Percentiles rank a stretch among this genome's conserved stretches.
phyloP scores from a whole-genome alignment of 306 rosid genomes.

The Vicia sativa region DNA sequence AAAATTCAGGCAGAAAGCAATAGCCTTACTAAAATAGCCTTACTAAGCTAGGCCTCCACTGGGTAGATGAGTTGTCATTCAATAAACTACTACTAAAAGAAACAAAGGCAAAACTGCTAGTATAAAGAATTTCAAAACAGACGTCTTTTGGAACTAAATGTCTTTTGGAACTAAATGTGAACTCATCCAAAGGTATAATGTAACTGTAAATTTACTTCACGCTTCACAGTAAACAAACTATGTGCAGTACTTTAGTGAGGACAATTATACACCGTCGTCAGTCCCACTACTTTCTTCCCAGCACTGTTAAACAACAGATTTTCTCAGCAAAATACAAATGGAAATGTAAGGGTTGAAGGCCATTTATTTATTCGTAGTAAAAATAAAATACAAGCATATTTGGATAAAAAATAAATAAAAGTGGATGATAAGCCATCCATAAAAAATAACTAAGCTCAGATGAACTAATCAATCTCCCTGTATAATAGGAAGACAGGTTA shows the following conservation, averaged over 20 bases:
- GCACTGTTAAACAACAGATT: not conserved
- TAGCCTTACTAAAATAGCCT: not conserved
- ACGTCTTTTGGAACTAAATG: not conserved
- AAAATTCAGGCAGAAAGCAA: not conserved
- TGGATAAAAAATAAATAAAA: not conserved
- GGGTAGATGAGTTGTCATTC: not conserved
- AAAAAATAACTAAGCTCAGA: conserved; percentile 13
- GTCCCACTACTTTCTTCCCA: not conserved
- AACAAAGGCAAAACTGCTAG: not conserved
- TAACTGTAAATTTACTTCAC: not conserved
- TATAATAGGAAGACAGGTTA: not conserved
- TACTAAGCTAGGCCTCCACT: not conserved
- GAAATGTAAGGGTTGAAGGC: not conserved
- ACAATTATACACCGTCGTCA: not conserved
- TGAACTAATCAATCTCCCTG: conserved; percentile 8
- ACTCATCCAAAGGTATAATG: not conserved
- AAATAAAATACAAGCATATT: not conserved
- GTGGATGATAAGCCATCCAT: not conserved
- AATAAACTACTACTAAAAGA: not conserved
- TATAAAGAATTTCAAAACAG: not conserved
- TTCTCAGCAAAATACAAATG: not conserved
- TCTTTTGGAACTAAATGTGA: not conserved
- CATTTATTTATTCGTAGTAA: not conserved
- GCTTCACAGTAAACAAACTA: not conserved
- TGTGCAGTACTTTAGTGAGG: not conserved